Base-by-base conservation (phyloP, 2,329 filamentous ascomycete species). In the Chlorencoelia australis region DNA sequence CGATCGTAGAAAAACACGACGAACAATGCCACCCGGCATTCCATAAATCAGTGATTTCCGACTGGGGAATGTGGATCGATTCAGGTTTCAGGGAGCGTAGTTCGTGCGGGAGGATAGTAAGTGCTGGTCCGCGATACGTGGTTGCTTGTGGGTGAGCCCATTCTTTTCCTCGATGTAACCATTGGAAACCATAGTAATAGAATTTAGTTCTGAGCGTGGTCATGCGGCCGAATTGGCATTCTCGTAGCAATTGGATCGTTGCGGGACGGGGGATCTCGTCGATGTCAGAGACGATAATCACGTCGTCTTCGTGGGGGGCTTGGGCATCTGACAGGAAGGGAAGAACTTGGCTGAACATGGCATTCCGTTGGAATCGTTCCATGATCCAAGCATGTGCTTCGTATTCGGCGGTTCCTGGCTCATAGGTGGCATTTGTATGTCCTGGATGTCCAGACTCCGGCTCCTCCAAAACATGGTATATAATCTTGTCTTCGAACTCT, bases 401-500 rank as follows among this genome's bases (percentile, higher is more conserved):
- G 22, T 57, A 54, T 47, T 62, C 64, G 18, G 14, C 19, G 3
- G 30, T 28, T 8, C 36, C 36, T 7, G 36, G 31, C n/a, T n/a
- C n/a, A n/a, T n/a, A n/a, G 11, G 63, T 53, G 3, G 48, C 47
- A 8, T 30, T 45, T 5, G 63, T 63, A 20, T 57, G 53, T 45
- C 62, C 64, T 17, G 47, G 57, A n/a, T n/a, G n/a, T n/a, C n/a
- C n/a, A n/a, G n/a, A n/a, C n/a, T n/a, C n/a, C 0, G 55, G 49
- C 4, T 64, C 68, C 24, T 65, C 52, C 8, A 77, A 58, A 28
- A 68, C 55, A 44, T 73, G 71, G 48, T 76, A 69, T 39, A 79
- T 72, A 49, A 80, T 75, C 58, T 80, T 73, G 45, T 66, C 53
- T 41, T 68, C 62, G 49, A 70, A 80, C 9, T 60, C 53, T 7